Conservation (phyloP, 805 yeast species). For the Metschnikowia cerradonensis region DNA sequence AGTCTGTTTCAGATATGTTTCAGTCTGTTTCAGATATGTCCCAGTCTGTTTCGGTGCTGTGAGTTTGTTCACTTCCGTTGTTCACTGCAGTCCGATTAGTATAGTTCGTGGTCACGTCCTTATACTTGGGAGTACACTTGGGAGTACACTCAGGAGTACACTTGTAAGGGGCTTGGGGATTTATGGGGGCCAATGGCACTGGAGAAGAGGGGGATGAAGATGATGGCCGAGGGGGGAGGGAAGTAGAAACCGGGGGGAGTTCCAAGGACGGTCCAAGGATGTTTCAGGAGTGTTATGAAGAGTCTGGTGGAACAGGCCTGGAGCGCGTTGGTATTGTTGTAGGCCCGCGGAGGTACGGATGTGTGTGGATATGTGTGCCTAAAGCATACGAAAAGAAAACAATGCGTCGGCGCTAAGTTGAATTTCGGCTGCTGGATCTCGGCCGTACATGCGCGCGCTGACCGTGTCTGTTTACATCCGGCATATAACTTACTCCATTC, state of each 20-base stretch:
- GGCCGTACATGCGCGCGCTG: slow-evolving; percentile 2
- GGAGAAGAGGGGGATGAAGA: background rate
- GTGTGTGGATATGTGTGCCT: slow-evolving; percentile 1
- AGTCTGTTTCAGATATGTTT: no score
- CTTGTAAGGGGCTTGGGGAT: no score
- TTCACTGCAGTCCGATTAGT: no score
- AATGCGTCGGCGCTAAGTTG: background rate
- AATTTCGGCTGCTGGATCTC: slow-evolving; percentile 1
- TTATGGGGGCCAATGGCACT: background rate
- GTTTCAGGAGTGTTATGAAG: background rate
- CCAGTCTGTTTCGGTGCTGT: no score
- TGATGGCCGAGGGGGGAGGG: background rate
- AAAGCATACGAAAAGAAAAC: slow-evolving; percentile 15
- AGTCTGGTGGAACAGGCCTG: background rate
- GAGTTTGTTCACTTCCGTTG: no score
- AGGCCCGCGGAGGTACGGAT: background rate
- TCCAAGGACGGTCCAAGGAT: background rate
- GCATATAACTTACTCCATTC: background rate
- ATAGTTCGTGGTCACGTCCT: no score
- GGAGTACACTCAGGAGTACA: no score
- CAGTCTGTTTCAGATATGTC: no score
- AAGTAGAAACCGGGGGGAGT: background rate
- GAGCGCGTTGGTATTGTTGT: slow-evolving; percentile 5
- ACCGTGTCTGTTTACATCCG: slow-evolving; percentile 18
- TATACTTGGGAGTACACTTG: no score